Conservation (phyloP, 1,284 basidiomycete species). For the Rhodotorula sp. region DNA sequence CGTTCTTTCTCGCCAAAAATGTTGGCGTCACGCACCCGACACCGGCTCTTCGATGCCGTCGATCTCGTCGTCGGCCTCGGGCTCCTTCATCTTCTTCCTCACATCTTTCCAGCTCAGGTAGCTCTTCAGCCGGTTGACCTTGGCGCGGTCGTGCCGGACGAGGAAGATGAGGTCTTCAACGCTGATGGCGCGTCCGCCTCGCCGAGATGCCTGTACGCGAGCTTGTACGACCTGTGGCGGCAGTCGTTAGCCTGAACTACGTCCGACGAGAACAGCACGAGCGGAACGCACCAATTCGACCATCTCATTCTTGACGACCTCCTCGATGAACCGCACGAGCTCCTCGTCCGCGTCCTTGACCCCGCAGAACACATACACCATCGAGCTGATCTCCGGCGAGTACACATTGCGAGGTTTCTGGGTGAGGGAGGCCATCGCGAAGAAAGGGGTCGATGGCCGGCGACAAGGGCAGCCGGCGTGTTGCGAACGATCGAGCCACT, state of each 20-base stretch:
- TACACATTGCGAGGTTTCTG: constrained; percentile 8
- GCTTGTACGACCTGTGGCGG: constrained; percentile 77
- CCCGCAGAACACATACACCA: constrained; percentile 96
- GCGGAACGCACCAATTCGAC: constrained; percentile 72
- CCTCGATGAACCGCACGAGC: constrained; percentile 88
- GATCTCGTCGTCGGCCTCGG: constrained; percentile 45
- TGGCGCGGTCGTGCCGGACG: constrained; percentile 89
- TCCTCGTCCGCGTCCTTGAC: constrained; percentile 84
- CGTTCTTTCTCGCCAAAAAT: not conserved
- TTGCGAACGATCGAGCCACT: not conserved
- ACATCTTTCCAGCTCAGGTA: constrained; percentile 99
- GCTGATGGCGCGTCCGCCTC: constrained; percentile 78
- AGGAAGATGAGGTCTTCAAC: constrained; percentile 96
- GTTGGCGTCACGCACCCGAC: constrained; percentile 58
- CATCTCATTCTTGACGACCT: constrained; percentile 89
- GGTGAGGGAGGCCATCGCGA: not conserved
- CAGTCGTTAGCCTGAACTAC: not conserved
- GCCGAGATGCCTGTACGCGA: constrained; percentile 72
- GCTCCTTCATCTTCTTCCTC: constrained; percentile 59
- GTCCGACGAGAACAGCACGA: not conserved
- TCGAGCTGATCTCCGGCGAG: constrained; percentile 25
- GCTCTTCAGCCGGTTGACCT: constrained; percentile 87
- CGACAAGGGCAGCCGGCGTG: not conserved
- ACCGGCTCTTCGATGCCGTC: constrained; percentile 62
- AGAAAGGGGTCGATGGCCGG: not conserved